Conservation (phyloP, 768 basidiomycete genomes). For the Vararia minispora region DNA sequence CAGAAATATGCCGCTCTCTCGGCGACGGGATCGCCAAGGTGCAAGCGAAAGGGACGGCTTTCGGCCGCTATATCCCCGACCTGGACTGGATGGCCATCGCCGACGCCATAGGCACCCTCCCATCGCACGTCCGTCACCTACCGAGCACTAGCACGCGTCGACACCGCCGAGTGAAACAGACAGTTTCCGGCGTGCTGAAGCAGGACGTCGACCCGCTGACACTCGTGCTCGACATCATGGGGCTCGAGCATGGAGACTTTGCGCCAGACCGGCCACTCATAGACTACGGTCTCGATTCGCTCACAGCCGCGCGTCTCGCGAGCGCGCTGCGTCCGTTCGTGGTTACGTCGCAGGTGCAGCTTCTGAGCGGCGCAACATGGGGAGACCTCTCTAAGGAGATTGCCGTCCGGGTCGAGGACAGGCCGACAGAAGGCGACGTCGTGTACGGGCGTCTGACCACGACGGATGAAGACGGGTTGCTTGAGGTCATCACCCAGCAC, state of each 20-base stretch:
- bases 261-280: constrained; percentile 27
- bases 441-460: too few species aligned
- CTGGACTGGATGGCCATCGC: constrained; percentile 21
- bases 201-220: neutral
- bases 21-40: constrained; percentile 23
- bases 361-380: too few species aligned
- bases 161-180: too few species aligned
- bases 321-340: constrained; percentile 21
- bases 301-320: constrained; percentile 28
- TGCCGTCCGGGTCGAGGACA: too few species aligned
- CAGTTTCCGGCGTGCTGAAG: constrained; percentile 1
- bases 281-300: constrained; percentile 31
- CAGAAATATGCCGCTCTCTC: constrained; percentile 22
- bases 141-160: too few species aligned
- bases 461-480: too few species aligned
- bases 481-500: too few species aligned
- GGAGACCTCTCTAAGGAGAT: too few species aligned
- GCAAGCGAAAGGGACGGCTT: constrained; percentile 10
- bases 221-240: constrained; percentile 16
- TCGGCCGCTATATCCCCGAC: constrained; percentile 23
- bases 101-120: constrained; percentile 14
- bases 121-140: constrained; percentile 16
- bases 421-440: too few species aligned
- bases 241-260: constrained; percentile 24
- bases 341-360: constrained; percentile 25